Percentiles rank a stretch among this genome's conserved stretches.
These are phyloP conservation scores for Tetrapyrgos nigripes DNA, from an alignment of 1,284 basidiomycete genomes.

Conservation along the genomic window DNA sequence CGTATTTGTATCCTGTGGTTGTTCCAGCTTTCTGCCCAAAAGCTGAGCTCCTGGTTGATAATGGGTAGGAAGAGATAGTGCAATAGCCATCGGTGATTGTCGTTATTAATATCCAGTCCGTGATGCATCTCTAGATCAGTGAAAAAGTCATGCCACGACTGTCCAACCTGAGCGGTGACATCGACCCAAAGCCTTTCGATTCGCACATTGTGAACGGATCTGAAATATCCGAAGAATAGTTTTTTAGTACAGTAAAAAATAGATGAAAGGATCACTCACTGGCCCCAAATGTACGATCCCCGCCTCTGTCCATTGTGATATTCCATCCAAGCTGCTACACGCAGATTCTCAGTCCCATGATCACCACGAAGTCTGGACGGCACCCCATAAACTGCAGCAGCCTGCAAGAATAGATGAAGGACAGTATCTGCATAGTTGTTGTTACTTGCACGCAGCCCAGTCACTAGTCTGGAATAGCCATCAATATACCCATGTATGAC, in stretches of 20 bases:
- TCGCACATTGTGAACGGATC: slow-evolving; percentile 9
- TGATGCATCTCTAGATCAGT: background rate
- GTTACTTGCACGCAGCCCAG: slow-evolving; percentile 27
- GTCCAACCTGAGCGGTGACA: background rate
- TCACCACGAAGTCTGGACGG: slow-evolving; percentile 7
- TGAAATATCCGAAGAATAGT: background rate
- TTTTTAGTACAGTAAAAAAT: too few relatives aligned
- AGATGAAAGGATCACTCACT: background rate
- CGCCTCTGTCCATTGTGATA: background rate
- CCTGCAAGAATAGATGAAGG: background rate
- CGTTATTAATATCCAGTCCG: slow-evolving; percentile 1
- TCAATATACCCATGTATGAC: slow-evolving; percentile 41
- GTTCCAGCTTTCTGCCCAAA: slow-evolving; percentile 33
- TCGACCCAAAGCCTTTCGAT: slow-evolving; percentile 13
- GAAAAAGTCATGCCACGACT: slow-evolving; percentile 3
- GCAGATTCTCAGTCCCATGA: slow-evolving; percentile 8
- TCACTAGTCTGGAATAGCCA: slow-evolving; percentile 33
- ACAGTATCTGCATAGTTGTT: slow-evolving; percentile 23
- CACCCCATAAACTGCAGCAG: background rate
- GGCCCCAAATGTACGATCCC: slow-evolving; percentile 11
- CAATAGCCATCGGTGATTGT: slow-evolving; percentile 21
- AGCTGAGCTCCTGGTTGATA: slow-evolving; percentile 27
- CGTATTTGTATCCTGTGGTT: slow-evolving; percentile 27
- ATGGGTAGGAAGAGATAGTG: slow-evolving; percentile 33
- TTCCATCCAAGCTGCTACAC: slow-evolving; percentile 4